Evolutionary conservation across 2,329 filamentous ascomycete species (phyloP).

Genomic region (Talaromyces sp.): DNA sequence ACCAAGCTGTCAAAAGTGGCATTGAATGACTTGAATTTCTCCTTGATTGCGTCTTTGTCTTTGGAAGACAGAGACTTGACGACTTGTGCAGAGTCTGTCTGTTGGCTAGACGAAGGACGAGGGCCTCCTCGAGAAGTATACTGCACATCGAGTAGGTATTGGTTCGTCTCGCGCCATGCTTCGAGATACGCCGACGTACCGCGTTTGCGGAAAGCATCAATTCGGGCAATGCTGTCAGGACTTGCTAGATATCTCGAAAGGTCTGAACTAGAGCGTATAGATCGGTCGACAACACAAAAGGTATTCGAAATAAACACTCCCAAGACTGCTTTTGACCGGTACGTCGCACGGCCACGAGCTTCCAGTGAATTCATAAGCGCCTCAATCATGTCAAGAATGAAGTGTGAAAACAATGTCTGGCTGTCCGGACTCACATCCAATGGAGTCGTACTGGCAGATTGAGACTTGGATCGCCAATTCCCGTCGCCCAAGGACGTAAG

Average conservation of each 20-base stretch:
- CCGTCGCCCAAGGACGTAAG: constrained; percentile 90
- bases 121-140: constrained; percentile 71
- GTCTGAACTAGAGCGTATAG: constrained; percentile 72
- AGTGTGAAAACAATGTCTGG: constrained; percentile 81
- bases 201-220: constrained; percentile 86
- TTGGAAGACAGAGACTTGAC: constrained; percentile 81
- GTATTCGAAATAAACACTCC: constrained; percentile 92
- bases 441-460: constrained; percentile 65
- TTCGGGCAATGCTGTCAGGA: constrained; percentile 59
- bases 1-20: constrained; percentile 85
- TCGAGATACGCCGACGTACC: constrained; percentile 78
- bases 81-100: constrained; percentile 73
- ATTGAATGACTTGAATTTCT: constrained; percentile 93
- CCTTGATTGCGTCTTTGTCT: constrained; percentile 93
- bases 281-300: constrained; percentile 76
- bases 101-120: constrained; percentile 66
- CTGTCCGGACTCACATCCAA: constrained; percentile 90
- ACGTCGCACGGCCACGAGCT: constrained; percentile 65
- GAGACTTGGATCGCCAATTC: constrained; percentile 69
- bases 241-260: constrained; percentile 65
- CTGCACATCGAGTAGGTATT: constrained; percentile 82
- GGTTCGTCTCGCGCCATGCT: constrained; percentile 82
- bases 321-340: constrained; percentile 73
- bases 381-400: constrained; percentile 85
- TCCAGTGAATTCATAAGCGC: constrained; percentile 72